Conservation (phyloP, 768 basidiomycete species). For the Suillus americanus region DNA sequence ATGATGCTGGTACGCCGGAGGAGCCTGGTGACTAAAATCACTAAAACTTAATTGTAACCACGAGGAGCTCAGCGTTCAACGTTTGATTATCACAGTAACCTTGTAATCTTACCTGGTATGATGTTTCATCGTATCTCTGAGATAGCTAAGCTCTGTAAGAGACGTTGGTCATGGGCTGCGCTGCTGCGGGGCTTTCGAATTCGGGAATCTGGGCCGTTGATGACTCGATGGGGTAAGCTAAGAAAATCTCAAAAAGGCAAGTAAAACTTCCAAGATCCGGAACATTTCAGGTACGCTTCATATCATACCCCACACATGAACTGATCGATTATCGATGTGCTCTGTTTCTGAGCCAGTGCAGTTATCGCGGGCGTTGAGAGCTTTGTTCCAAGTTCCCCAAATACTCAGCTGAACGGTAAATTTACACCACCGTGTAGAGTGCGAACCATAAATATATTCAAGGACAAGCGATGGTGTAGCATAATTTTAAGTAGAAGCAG, state of each 20-base stretch:
- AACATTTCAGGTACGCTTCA: neutral
- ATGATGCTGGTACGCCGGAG: slow-evolving; percentile 1
- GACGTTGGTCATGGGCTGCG: neutral
- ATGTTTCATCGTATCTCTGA: neutral
- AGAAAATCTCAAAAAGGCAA: neutral
- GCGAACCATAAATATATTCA: neutral
- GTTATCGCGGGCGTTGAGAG: neutral
- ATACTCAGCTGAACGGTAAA: neutral
- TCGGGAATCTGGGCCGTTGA: neutral
- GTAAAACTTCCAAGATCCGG: neutral
- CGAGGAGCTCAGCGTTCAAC: neutral
- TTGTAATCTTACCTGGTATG: neutral
- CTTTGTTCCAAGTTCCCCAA: neutral
- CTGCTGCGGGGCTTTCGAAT: neutral
- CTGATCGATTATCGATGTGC: neutral
- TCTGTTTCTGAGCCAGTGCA: neutral
- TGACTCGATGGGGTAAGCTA: neutral
- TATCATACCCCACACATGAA: neutral
- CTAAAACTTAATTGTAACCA: neutral
- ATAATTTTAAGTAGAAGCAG: neutral
- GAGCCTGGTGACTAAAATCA: neutral
- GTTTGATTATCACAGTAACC: neutral
- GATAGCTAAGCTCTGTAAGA: neutral
- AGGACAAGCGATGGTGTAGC: neutral
- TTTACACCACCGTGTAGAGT: neutral